Evolutionary conservation across 805 yeast genomes (phyloP), one percentile per base, ranked within the genome.

Genomic region (Ogataea populi-albae): DNA sequence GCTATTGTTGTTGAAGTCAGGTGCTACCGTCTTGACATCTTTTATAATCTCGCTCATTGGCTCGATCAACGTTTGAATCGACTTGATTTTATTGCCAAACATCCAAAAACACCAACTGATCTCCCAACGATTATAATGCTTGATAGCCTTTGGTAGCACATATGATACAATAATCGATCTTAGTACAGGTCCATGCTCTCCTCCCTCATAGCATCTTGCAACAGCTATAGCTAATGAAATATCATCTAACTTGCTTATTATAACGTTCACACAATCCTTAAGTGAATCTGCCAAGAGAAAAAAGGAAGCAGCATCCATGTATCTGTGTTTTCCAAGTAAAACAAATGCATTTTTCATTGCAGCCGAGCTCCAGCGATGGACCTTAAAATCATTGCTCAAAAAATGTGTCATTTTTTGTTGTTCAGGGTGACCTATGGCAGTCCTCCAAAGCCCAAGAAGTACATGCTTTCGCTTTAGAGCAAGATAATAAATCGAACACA

Each of bases 261-360:
- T 55, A 0, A 88, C 91, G 54, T 73, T 79, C 19, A 83, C 83
- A 40, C 88, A 79, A 62, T 93, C 98, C 36, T 73, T 73, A 10
- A 86, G 61, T 1, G 88, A 68, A 33, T 72, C 88, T 0, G 85
- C 96, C 9, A 91, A 66, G 23, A 91, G 59, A 59, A 91, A 91
- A 56, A 93, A 89, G 16, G 81, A 79, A 0, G 97, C 96, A 0
- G 97, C 95, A 59, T 88, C 94, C 55, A 73, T 64, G 52, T 73
- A 85, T 26, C 98, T 66, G 58, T 89, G 98, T 52, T 87, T 87
- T 43, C 97, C 86, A 45, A 93, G 59, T 27, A 91, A 64, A 0
- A 86, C 98, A 66, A 77, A 91, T 0, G 98, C 98, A 62, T 91
- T 91, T 52, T 93, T 93, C 50, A 79, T 60, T 0, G 98, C 97